Evolutionary conservation across 345 rosid species (phyloP).

Genomic region (Chamaenerion angustifolium): DNA sequence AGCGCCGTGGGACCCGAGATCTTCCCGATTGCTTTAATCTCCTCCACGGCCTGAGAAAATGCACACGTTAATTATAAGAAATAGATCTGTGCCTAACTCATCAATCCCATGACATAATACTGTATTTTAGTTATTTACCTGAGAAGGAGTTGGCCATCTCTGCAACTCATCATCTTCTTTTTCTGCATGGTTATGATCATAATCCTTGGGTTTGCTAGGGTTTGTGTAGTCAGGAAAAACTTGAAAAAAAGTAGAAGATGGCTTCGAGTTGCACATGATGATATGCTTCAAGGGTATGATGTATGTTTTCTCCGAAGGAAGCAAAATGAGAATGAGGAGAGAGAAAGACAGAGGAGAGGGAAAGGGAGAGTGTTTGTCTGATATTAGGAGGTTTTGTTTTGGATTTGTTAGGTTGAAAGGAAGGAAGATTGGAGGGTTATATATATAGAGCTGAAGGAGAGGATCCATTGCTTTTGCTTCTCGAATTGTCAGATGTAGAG

Average conservation of each 20-base stretch:
- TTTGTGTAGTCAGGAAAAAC: constrained; percentile 9
- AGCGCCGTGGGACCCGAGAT: constrained; percentile 83
- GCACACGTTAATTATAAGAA: neutral
- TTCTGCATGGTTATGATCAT: constrained; percentile 8
- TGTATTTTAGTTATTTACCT: constrained; percentile 29
- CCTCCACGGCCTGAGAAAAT: constrained; percentile 48
- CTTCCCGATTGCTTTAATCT: constrained; percentile 73
- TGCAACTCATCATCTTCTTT: constrained; percentile 18
- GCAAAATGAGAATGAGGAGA: neutral
- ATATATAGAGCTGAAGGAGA: constrained; percentile 17
- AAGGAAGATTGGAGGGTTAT: constrained; percentile 17
- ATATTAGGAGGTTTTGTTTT: constrained; percentile 5
- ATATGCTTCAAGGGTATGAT: neutral
- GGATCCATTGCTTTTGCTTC: constrained; percentile 12
- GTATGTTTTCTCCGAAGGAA: constrained; percentile 1
- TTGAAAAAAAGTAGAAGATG: constrained; percentile 39
- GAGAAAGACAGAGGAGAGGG: constrained; percentile 2
- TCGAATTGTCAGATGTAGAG: constrained; percentile 18
- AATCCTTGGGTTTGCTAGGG: constrained; percentile 27
- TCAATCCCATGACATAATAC: neutral
- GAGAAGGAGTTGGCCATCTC: constrained; percentile 73
- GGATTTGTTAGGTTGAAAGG: constrained; percentile 7
- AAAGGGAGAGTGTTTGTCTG: constrained; percentile 6
- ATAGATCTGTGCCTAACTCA: neutral
- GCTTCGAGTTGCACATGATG: constrained; percentile 46